Base-by-base conservation (phyloP, 2,329 filamentous ascomycete species). In the Drechslera avenae region DNA sequence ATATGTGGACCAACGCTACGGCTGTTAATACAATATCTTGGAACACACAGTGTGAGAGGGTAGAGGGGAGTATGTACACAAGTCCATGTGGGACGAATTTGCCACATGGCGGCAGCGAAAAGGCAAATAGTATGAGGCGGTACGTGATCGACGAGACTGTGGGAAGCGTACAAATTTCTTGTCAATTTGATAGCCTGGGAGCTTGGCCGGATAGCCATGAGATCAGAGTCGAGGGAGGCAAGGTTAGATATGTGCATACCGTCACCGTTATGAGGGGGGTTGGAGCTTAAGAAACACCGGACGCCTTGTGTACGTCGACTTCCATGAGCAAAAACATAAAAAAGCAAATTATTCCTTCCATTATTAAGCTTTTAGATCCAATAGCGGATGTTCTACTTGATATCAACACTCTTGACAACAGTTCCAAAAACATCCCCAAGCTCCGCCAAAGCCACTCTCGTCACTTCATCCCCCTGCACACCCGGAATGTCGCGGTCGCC, bases 401-500 rank as follows among this genome's bases (percentile, higher is more conserved):
- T 77, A 23, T 82, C 78, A 17, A 59, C 68, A 59, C 78, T 79
- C 56, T 79, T 73, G 1, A 87, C 74, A 5, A 88, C 75, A 0
- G 83, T 87, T 0, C 78, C 86, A 69, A 88, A 87, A 1, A 77
- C 81, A 78, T 89, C 86, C 0, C 63, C 83, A 64, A 89, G 72
- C 70, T 88, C 86, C 5, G 77, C 75, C 58, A 89, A 69, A 3
- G 58, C 60, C 45, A 69, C 71, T 35, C 75, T 75, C 7, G 75
- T 80, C 17, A 87, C 64, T 47, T 85, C 79, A 9, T 79, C 78
- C 0, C 81, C 85, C 5, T 75, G 74, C 0, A 79, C 81, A 1
- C 85, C 85, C 1, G 86, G 86, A 36, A 89, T 86, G 65, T 88
- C 79, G 7, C 86, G 72, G 67, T 88, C 86, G 0, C 86, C 86